Evolutionary conservation across 352 stramenopile species (phyloP), one percentile per base, ranked within the genome.

Genomic region (Globisporangium rhizosaccharum): DNA sequence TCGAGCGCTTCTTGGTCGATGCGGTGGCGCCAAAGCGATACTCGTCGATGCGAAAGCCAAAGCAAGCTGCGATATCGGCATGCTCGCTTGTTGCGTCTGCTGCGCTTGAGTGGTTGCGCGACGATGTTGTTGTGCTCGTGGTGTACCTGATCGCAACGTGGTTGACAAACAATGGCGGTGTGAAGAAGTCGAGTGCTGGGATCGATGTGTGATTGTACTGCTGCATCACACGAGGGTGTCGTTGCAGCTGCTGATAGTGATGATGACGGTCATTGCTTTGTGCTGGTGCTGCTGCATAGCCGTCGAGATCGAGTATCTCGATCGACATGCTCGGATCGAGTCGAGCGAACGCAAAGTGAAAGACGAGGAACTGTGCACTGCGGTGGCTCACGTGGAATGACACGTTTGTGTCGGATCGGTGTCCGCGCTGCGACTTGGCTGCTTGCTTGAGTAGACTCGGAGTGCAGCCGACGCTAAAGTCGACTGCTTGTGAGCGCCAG

Each of bases 41-140:
- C 57, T 78, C 37, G 39, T 77, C 70, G 20, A 81, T 78, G 37
- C 58, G 45, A 33, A 80, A 75, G 1, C 72, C 72, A 50, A 61
- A 66, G 57, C 67, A 79, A 3, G 12, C 45, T 2, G 45, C 37
- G 48, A 11, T 14, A 3, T n/a, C n/a, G 8, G n/a, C 0, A 11
- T 45, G 17, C 11, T 45, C 18, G 17, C 8, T 51, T 51, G 15
- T 46, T n/a, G 44, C 28, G 6, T 33, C 6, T 5, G 36, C n/a
- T 20, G 30, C 17, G 25, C 18, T 42, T 7, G 15, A 23, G 2
- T 26, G 6, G 20, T 6, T 45, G 44, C 50, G 12, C 7, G 41
- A 46, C 2, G 18, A 9, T 14, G 18, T 2, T 54, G 42, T 39
- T 51, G 9, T n/a, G 28, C 28, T 44, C 15, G 52, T 64, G 0